Conservation (phyloP, 306 rosid species). For the Inga leiocalycina region DNA sequence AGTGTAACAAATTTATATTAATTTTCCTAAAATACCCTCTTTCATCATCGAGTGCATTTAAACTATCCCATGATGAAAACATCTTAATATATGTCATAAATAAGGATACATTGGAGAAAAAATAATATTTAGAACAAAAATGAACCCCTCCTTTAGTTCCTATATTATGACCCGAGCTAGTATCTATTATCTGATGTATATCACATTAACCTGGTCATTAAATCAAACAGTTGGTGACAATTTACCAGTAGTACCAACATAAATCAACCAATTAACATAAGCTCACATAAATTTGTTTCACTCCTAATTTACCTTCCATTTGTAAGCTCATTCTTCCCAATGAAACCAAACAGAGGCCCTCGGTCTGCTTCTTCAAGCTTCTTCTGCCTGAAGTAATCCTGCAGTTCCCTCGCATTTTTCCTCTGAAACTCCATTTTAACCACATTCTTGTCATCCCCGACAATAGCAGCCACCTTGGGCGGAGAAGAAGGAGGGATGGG, state of each 20-base stretch:
- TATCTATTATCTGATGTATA: background rate
- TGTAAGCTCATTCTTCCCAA: constrained; percentile 81
- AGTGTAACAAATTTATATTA: background rate
- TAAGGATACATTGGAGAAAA: too few species aligned
- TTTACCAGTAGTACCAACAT: constrained; percentile 4
- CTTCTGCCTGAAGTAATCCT: constrained; percentile 88
- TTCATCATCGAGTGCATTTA: too few species aligned
- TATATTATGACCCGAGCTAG: too few species aligned
- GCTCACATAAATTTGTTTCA: constrained; percentile 13
- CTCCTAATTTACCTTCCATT: constrained; percentile 80
- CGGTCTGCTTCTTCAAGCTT: constrained; percentile 79
- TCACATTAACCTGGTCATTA: background rate
- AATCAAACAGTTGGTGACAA: constrained; percentile 21
- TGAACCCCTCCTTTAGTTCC: too few species aligned
- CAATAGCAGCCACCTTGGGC: constrained; percentile 29
- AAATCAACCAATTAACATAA: background rate
- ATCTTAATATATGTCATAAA: too few species aligned
- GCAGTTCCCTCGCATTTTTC: constrained; percentile 94
- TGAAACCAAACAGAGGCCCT: constrained; percentile 85
- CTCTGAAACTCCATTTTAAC: constrained; percentile 92
- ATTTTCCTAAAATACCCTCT: too few species aligned
- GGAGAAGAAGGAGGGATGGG: constrained; percentile 54
- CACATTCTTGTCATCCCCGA: constrained; percentile 51
- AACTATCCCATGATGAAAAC: too few species aligned
- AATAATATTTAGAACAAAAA: too few species aligned